These are phyloP conservation scores for Cronartium quercuum DNA, from an alignment of 1,284 basidiomycete species.

Conservation along the genomic window DNA sequence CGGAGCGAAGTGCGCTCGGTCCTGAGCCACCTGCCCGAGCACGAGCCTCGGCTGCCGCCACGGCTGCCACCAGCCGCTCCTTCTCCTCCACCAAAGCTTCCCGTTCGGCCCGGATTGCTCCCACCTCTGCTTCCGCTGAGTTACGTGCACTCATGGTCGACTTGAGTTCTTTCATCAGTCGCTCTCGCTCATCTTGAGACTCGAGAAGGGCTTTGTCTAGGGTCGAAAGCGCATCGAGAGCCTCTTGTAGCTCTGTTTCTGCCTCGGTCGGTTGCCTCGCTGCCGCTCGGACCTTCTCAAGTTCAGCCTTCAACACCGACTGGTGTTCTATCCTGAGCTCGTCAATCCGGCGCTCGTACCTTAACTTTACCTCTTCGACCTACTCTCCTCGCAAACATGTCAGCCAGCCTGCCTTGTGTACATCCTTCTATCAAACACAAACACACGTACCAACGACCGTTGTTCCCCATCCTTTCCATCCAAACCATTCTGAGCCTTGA, in stretches of 20 bases:
- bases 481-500: background rate
- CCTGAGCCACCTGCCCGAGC: background rate
- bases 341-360: conserved; percentile 14
- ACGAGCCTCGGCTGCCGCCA: background rate
- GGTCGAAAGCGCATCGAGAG: conserved; percentile 48
- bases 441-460: background rate
- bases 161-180: conserved; percentile 46
- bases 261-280: conserved; percentile 4
- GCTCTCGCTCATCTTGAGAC: conserved; percentile 49
- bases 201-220: conserved; percentile 49
- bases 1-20: conserved; percentile 24
- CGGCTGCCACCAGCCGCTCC: conserved; percentile 44
- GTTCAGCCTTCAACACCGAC: background rate
- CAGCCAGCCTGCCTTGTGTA: background rate
- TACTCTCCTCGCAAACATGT: background rate
- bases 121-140: conserved; percentile 67
- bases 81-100: conserved; percentile 40
- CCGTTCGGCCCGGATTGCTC: conserved; percentile 53
- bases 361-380: background rate
- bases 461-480: background rate
- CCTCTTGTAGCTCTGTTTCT: conserved; percentile 47
- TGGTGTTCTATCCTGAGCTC: background rate
- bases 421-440: too few relatives aligned
- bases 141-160: conserved; percentile 40
- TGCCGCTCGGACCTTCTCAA: conserved; percentile 3